A percentile compares a stretch with the other conserved stretches of the same genome.
These are phyloP conservation scores for Oenanthe sinensis DNA, from an alignment of 129 eudicot genomes.

Conservation along the genomic window DNA sequence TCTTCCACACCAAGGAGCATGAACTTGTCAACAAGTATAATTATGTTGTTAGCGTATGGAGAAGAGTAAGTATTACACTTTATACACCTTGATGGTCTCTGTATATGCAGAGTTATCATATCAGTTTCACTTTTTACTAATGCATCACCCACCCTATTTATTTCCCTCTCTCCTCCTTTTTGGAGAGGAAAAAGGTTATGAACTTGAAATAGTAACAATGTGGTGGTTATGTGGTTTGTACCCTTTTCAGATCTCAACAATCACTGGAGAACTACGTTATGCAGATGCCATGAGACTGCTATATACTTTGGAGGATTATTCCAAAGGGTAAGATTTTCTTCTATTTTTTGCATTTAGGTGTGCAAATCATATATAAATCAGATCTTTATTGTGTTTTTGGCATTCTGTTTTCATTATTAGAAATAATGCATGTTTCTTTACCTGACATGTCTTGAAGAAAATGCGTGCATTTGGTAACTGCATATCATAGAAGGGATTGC, in stretches of 20 bases:
- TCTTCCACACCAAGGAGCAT: conserved; percentile 65
- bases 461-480: background rate
- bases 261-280: conserved; percentile 73
- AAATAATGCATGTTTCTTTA: background rate
- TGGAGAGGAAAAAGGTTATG: background rate
- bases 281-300: conserved; percentile 80
- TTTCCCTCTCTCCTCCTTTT: background rate
- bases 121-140: background rate
- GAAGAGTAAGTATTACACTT: conserved; percentile 54
- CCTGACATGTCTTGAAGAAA: background rate
- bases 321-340: conserved; percentile 58
- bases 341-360: background rate
- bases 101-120: background rate
- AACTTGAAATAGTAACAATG: background rate
- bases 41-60: conserved; percentile 79
- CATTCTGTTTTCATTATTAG: background rate
- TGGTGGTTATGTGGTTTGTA: background rate
- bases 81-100: conserved; percentile 7
- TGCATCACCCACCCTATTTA: background rate
- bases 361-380: background rate
- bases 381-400: background rate
- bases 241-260: conserved; percentile 57
- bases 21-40: conserved; percentile 82
- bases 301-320: conserved; percentile 67
- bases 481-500: background rate